Evolutionary conservation across 164 flowering plant species (phyloP), one percentile per base, ranked within the genome.

Genomic region (Magnolia sinica): DNA sequence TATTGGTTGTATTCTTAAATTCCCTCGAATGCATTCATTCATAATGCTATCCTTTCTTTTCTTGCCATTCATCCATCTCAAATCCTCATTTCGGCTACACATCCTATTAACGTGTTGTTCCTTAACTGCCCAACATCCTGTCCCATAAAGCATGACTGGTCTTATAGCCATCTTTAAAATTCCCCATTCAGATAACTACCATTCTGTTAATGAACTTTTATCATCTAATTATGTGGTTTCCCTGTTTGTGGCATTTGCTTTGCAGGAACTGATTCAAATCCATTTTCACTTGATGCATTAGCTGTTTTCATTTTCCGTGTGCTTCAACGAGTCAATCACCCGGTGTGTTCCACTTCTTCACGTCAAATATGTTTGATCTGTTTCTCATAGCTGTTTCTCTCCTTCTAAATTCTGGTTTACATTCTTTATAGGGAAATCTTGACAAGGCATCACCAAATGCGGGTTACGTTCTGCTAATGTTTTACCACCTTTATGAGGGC

Each of bases 291-390:
- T 72, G 98, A 92, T 80, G 94, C 97, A 59, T 84, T 96, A 63
- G 94, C 97, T 73, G 91, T 96, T 80, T 96, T 96, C 84, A 91
- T 91, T 79, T 92, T 87, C 69, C 94, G 98, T 76, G 98, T 96
- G 70, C 97, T 92, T 78, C 93, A 87, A 49, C 88, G 99, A 78
- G 93, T 74, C 73, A 94, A 96, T 84, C 99, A 96, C 80, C 99
- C 99, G 83, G 99, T 96, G 89, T 50, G 16, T 16, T 63, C 24
- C 51, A 49, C 6, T 23, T 59, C 37, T 65, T 64, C 58, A 49
- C n/a, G 49, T 51, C 23, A 50, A 19, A 19, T 63, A 20, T 69
- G 37, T 9, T 37, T 45, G n/a, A 61, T 11, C 19, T 64, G 45
- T 59, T 72, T 71, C 67, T 3, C 50, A 6, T 74, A 6, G 18